These are phyloP conservation scores for Aspergillus fumigatus DNA, from an alignment of 2,329 filamentous ascomycete species.

Conservation along the genomic window DNA sequence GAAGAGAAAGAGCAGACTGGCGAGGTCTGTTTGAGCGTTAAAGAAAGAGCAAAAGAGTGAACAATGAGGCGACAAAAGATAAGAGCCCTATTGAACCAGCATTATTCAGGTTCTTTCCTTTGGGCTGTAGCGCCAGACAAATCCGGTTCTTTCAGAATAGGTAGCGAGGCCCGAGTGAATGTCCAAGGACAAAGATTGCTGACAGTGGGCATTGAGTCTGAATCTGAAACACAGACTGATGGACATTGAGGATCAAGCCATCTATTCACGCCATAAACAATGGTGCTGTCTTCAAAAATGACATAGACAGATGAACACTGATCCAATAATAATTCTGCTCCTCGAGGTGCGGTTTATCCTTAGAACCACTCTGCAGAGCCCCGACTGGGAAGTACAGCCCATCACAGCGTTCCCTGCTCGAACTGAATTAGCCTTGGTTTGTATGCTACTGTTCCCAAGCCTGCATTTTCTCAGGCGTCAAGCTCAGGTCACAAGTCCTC, in stretches of 20 bases:
- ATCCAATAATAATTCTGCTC: background rate
- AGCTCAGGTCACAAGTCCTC: background rate
- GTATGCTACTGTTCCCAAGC: background rate
- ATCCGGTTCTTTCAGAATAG: conserved; percentile 7
- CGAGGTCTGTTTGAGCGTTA: conserved; percentile 22
- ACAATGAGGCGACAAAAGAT: conserved; percentile 11
- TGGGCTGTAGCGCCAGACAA: background rate
- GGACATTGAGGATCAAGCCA: background rate
- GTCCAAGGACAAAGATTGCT: background rate
- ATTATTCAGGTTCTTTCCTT: background rate
- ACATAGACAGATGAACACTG: background rate
- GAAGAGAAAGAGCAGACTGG: conserved; percentile 18
- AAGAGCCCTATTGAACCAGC: conserved; percentile 6
- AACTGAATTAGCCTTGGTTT: background rate
- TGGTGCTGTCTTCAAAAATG: background rate
- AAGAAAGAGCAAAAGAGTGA: conserved; percentile 19
- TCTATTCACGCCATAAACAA: background rate
- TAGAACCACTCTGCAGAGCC: background rate
- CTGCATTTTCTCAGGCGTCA: background rate
- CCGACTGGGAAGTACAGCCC: background rate
- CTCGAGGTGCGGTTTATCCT: background rate
- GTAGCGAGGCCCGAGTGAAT: conserved; percentile 13
- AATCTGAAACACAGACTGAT: background rate
- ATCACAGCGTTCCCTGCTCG: background rate
- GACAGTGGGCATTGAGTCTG: background rate